Evolutionary conservation across 805 yeast species (phyloP).

Genomic region (Groenewaldozyma tartarivorans): DNA sequence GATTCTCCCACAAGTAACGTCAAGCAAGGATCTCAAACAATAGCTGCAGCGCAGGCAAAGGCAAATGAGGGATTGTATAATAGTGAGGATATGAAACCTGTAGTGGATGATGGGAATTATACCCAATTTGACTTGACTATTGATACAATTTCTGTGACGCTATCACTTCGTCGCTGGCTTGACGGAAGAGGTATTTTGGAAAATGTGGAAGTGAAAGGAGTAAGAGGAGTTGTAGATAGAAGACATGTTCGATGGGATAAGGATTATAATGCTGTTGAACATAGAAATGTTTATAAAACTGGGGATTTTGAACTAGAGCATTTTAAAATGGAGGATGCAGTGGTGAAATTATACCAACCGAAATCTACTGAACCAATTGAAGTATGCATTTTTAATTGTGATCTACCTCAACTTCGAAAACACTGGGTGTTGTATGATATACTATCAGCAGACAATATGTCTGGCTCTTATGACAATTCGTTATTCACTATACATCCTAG

Average conservation of each 20-base stretch:
- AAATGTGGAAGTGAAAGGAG: constrained; percentile 69
- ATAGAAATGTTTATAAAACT: constrained; percentile 59
- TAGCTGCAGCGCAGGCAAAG: constrained; percentile 51
- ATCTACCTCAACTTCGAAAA: constrained; percentile 66
- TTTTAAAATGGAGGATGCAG: constrained; percentile 73
- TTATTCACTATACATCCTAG: constrained; percentile 83
- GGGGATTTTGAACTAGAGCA: constrained; percentile 92
- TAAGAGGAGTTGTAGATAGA: constrained; percentile 89
- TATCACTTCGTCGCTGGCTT: constrained; percentile 79
- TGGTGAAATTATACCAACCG: constrained; percentile 78
- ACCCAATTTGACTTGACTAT: constrained; percentile 91
- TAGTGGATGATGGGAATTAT: constrained; percentile 75
- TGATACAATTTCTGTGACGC: constrained; percentile 70
- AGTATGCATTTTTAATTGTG: constrained; percentile 81
- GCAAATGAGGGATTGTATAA: neutral
- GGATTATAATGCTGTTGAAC: constrained; percentile 73
- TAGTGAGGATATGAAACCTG: neutral
- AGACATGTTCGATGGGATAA: constrained; percentile 78
- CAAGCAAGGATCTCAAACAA: constrained; percentile 63
- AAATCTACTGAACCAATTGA: constrained; percentile 66
- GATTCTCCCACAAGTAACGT: too few relatives aligned
- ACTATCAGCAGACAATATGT: constrained; percentile 69
- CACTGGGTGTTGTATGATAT: constrained; percentile 92
- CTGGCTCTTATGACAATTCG: constrained; percentile 90
- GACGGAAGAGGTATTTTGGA: constrained; percentile 82